Evolutionary conservation across 352 stramenopile species (phyloP).

Genomic region (Phytophthora tubulina): DNA sequence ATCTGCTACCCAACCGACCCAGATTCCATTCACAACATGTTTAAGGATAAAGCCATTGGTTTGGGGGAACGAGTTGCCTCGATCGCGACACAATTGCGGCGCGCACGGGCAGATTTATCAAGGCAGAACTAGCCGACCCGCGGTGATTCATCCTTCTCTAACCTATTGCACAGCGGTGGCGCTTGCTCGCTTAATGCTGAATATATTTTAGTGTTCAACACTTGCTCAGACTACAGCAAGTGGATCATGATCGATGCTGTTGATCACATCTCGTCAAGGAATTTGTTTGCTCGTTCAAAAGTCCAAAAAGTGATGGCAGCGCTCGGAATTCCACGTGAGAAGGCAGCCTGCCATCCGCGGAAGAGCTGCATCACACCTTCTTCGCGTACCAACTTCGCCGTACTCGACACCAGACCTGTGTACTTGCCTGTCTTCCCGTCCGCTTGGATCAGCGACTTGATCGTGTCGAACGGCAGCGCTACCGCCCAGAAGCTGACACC

Average conservation of each 20-base stretch:
- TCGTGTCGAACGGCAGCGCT: constrained; percentile 85
- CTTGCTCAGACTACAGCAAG: constrained; percentile 14
- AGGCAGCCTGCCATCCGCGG: constrained; percentile 83
- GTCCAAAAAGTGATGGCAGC: constrained; percentile 87
- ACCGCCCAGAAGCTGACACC: constrained; percentile 89
- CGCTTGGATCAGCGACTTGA: constrained; percentile 89
- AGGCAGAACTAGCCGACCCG: constrained; percentile 21
- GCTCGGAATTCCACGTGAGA: constrained; percentile 77
- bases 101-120: constrained; percentile 26
- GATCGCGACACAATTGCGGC: constrained; percentile 49
- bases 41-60: constrained; percentile 84
- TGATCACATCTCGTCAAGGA: constrained; percentile 51
- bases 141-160: constrained; percentile 13
- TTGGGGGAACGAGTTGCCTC: constrained; percentile 75
- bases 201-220: constrained; percentile 15
- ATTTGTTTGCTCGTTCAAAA: constrained; percentile 71
- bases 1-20: constrained; percentile 69
- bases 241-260: background rate
- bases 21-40: constrained; percentile 74
- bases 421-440: constrained; percentile 54
- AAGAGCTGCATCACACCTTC: constrained; percentile 74
- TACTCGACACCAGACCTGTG: constrained; percentile 54
- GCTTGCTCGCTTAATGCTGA: constrained; percentile 11
- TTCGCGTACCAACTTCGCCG: constrained; percentile 56
- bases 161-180: constrained; percentile 21